A percentile compares a stretch with the other conserved stretches of the same genome.
Conservation (phyloP, 441 rosid genomes). For the Croton setiger region DNA sequence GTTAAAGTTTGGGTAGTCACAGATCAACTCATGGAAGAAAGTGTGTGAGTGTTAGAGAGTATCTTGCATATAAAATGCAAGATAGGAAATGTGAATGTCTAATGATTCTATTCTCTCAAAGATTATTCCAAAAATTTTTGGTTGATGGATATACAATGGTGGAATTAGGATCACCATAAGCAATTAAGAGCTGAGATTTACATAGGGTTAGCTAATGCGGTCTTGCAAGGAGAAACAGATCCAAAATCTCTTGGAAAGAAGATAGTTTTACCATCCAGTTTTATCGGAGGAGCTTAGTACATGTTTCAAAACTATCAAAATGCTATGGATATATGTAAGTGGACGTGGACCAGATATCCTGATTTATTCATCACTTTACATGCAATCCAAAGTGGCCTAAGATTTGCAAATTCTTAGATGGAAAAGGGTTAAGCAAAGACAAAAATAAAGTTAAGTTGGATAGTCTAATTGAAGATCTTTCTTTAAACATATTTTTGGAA, state of each 20-base stretch:
- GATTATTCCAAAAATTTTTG: background rate
- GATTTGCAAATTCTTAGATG: background rate
- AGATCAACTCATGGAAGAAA: background rate
- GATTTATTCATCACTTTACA: background rate
- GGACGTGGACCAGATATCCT: background rate
- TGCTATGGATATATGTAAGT: background rate
- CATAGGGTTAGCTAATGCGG: background rate
- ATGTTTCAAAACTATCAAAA: background rate
- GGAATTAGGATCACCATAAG: background rate
- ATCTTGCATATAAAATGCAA: background rate
- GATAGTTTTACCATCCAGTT: background rate
- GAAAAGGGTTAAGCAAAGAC: background rate
- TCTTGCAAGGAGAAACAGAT: background rate
- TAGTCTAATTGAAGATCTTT: background rate
- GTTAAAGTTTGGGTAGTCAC: too few relatives aligned
- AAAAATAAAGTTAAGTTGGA: background rate
- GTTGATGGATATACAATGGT: background rate
- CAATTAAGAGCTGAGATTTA: background rate
- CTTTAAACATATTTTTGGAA: background rate
- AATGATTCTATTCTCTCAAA: background rate
- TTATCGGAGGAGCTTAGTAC: background rate
- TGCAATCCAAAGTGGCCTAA: background rate
- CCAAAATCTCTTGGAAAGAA: background rate
- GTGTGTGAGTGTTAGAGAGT: background rate
- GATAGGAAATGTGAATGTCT: background rate